Conservation (phyloP, 768 basidiomycete species). For the Lactarius trivialis region DNA sequence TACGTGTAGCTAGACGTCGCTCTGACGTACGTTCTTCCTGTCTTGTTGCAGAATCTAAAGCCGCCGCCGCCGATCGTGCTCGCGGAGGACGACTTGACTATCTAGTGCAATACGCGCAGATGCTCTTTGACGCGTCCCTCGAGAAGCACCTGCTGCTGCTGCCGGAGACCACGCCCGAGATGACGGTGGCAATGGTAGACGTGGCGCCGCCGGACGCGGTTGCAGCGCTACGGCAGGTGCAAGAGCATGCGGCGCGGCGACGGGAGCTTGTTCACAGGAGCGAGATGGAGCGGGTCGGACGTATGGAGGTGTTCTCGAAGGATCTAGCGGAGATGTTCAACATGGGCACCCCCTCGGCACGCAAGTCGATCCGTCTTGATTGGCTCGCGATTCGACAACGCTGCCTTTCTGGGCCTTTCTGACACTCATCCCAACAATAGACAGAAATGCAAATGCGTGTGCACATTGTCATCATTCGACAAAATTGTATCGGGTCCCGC, state of each 20-base stretch:
- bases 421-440: no score
- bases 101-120: conserved; percentile 63
- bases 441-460: no score
- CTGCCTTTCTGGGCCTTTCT: no score
- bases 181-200: conserved; percentile 24
- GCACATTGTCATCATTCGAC: no score
- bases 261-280: conserved; percentile 41
- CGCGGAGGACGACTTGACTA: conserved; percentile 66
- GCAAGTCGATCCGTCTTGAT: background rate
- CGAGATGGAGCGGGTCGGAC: conserved; percentile 43
- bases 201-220: conserved; percentile 36
- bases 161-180: conserved; percentile 31
- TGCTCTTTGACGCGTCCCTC: conserved; percentile 61
- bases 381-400: no score
- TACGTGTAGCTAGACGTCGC: background rate
- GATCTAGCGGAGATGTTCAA: conserved; percentile 30
- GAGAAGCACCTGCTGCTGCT: no score
- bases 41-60: conserved; percentile 47
- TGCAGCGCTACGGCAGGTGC: conserved; percentile 35
- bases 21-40: background rate
- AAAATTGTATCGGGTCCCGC: no score
- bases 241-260: conserved; percentile 37
- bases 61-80: conserved; percentile 68
- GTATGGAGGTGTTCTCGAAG: conserved; percentile 47
- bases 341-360: conserved; percentile 3